A percentile compares a stretch with the other conserved stretches of the same genome.
phyloP scores from a whole-genome alignment of 805 yeast species.

The Starmerella powellii region DNA sequence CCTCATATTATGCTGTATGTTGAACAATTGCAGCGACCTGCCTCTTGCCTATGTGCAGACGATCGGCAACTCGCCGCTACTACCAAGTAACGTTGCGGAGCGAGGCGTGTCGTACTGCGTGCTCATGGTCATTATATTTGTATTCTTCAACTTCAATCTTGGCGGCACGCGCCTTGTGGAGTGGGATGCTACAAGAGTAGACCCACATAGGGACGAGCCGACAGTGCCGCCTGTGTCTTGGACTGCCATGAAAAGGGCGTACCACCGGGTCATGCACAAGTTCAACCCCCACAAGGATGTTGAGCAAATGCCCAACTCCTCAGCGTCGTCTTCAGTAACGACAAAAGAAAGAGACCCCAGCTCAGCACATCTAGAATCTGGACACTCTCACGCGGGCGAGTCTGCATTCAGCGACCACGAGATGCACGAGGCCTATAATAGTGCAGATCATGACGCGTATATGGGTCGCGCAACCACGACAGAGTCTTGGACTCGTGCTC shows the following conservation, averaged over 20 bases:
- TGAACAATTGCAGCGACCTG: constrained; percentile 70
- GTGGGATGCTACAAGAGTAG: constrained; percentile 45
- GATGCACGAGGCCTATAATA: constrained; percentile 5
- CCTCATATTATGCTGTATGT: constrained; percentile 52
- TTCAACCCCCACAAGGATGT: not conserved
- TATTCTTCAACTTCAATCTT: constrained; percentile 56
- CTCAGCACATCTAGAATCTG: not conserved
- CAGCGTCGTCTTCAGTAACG: not conserved
- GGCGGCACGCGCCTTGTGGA: constrained; percentile 64
- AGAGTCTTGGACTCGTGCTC: constrained; percentile 1
- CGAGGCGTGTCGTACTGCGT: constrained; percentile 77
- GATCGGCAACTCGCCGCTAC: constrained; percentile 46
- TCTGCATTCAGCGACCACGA: constrained; percentile 1
- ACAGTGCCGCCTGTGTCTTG: constrained; percentile 20
- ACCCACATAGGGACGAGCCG: constrained; percentile 19
- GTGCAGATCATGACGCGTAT: constrained; percentile 1
- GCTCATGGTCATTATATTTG: constrained; percentile 58
- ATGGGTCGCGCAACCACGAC: not conserved
- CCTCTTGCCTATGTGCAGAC: constrained; percentile 70
- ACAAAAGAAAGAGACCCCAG: too few relatives aligned
- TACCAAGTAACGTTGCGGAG: constrained; percentile 48
- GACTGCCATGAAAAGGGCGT: constrained; percentile 10
- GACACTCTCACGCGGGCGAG: not conserved
- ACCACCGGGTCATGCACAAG: not conserved
- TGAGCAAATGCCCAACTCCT: not conserved